Base-by-base conservation (phyloP, 2,329 filamentous ascomycete species). In the Aspergillus ibericus region DNA sequence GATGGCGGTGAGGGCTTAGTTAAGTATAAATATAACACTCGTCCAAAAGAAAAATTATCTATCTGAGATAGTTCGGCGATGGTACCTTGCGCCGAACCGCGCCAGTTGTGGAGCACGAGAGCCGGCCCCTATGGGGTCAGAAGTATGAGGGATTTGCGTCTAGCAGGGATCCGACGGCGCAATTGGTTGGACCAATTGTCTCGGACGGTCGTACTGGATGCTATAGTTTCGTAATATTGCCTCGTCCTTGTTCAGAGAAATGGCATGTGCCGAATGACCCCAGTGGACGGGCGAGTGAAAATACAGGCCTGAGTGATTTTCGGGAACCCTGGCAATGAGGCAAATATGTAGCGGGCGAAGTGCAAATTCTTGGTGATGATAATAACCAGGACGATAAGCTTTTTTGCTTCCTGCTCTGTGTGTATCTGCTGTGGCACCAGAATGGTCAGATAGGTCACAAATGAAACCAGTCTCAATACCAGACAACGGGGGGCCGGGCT, bases 1-100 rank as follows among this genome's bases (percentile, higher is more conserved):
- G 70, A 67, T 72, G 70, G 73, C 73, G 73, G 73, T 75, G 73
- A 70, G 69, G 62, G 60, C 56, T 56, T 65, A 29, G 44, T 60
- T 69, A 62, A 63, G 61, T 63, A 65, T 59, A 61, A 49, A 50
- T 58, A 59, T 50, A 42, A 58, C 59, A 49, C 58, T 46, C 44
- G 53, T 42, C 48, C 56, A 47, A 32, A 53, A 42, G 36, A 27
- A 53, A 56, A 40, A 55, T 50, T 44, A 56, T 56, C 51, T 58
- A 61, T 60, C 50, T 29, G 49, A 57, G 53, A 59, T 63, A 58
- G 60, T 42, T 56, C 47, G 52, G 50, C 52, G 55, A 66, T 59
- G 55, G 63, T 63, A 66, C 59, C 64, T 60, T 67, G 62, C 64
- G 58, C 55, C 48, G 46, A 57, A 36, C 32, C 52, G 58, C 60